Evolutionary conservation across 2,329 filamentous ascomycete genomes (phyloP), one percentile per base, ranked within the genome.

Genomic region (Fonsecaea pedrosoi): DNA sequence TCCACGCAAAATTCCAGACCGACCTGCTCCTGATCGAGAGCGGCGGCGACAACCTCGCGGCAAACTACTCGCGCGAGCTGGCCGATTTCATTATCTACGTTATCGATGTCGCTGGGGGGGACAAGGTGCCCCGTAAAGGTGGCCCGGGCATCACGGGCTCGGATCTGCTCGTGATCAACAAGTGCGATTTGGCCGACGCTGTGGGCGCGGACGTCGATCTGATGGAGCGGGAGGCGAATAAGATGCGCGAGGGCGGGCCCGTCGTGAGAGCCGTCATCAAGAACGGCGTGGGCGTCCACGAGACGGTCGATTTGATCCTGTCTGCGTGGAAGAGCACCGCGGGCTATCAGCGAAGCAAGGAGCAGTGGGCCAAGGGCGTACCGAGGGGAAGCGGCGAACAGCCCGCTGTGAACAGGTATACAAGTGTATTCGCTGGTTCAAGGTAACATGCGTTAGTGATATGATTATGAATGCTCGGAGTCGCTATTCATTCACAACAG

Each of bases 21-120:
- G 92, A 98, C 76, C 79, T 99, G 25, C 86, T 99, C 30, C 87
- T 99, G 50, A 99, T 99, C 77, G 95, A 99, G 81, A 93, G 89
- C 18, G 95, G 95, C 54, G 95, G 95, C 65, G 95, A 99, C 78
- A 99, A 99, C 78, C 86, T 99, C 0, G 95, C 95, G 0, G 95
- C 95, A 3, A 99, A 99, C 83, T 99, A 99, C 85, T 92, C 88
- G 63, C 86, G 95, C 65, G 95, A 99, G 81, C 84, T 99, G 71
- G 95, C 95, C 1, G 95, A 99, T 79, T 99, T 91, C 78, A 99
- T 99, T 80, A 90, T 99, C 80, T 99, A 99, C 78, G 95, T 99
- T 35, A 98, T 99, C 74, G 95, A 99, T 79, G 95, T 99, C 18
- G 91, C 89, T 64, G 95, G 95, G 25, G 95, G 95, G 12, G 95